Evolutionary conservation across 2,329 filamentous ascomycete genomes (phyloP).

Genomic region (Nannizzia gypsea): DNA sequence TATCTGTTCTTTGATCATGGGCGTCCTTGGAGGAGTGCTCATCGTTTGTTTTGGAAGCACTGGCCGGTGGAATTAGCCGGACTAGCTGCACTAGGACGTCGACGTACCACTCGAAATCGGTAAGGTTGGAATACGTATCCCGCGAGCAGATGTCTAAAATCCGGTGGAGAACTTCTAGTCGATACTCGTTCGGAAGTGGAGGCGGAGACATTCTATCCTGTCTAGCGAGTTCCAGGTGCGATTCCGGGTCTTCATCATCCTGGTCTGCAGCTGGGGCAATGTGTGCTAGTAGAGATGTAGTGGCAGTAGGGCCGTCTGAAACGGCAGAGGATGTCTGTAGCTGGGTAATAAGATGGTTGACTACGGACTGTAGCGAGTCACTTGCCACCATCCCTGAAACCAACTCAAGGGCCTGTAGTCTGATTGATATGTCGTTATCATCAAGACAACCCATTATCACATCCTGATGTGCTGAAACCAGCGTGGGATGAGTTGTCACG

Average conservation of each 20-base stretch:
- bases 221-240: constrained; percentile 43
- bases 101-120: constrained; percentile 96
- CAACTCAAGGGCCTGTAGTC: constrained; percentile 80
- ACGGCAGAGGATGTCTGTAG: constrained; percentile 52
- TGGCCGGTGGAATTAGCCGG: constrained; percentile 41
- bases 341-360: constrained; percentile 78
- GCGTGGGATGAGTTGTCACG: constrained; percentile 70
- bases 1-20: constrained; percentile 15
- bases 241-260: constrained; percentile 47
- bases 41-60: constrained; percentile 13
- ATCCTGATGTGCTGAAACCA: constrained; percentile 87
- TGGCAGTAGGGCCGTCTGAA: constrained; percentile 36
- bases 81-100: constrained; percentile 79
- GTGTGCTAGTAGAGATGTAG: constrained; percentile 25
- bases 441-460: constrained; percentile 95
- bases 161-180: constrained; percentile 64
- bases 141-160: constrained; percentile 83
- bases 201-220: constrained; percentile 40
- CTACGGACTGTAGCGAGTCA: constrained; percentile 72
- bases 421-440: constrained; percentile 89
- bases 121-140: constrained; percentile 73
- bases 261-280: constrained; percentile 42
- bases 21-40: constrained; percentile 13
- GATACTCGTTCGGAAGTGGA: constrained; percentile 75
- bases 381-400: constrained; percentile 87